Base-by-base conservation (phyloP, 345 rosid genomes). In the Erysimum cheiranthoides region DNA sequence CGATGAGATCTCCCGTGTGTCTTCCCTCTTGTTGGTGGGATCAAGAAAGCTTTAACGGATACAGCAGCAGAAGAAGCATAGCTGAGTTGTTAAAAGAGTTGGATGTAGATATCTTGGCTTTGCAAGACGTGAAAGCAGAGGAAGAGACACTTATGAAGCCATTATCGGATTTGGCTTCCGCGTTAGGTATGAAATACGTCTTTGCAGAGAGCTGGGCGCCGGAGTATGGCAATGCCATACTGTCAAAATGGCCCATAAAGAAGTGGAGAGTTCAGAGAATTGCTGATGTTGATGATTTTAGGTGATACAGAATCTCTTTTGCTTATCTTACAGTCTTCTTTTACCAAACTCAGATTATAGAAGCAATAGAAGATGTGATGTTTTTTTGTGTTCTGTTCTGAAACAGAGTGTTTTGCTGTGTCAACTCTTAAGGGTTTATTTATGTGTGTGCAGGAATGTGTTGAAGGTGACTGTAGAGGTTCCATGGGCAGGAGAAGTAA, bases 161-260 rank as follows among this genome's bases (percentile, higher is more conserved):
- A 5, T 78, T 94, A 6, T 92, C 98, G 0, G 96, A 87, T 84
- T 83, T 93, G 78, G 97, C 98, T 32, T 76, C 87, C 2, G 84
- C 91, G 4, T 73, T 91, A 53, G 95, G 90, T 53, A 93, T 93
- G 98, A 82, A 86, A 65, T 91, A 86, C 1, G 92, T 86, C 75
- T 93, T 93, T 68, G 93, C 96, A 7, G 98, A 93, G 71, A 91
- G 97, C 76, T 93, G 98, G 98, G 96, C 94, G 8, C 98, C 97
- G 0, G 93, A 90, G 75, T 94, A 86, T 57, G 98, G 98, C 6
- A 94, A 92, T 58, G 98, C 96, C 1, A 75, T 92, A 79, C 66
- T 92, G 46, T 90, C 98, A 1, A 89, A 86, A 77, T 94, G 93
- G 93, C 93, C 95, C 0, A 92, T 92, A 58, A 86, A 88, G 84